Conservation (phyloP, 2,329 filamentous ascomycete genomes). For the Calonectria naviculata region DNA sequence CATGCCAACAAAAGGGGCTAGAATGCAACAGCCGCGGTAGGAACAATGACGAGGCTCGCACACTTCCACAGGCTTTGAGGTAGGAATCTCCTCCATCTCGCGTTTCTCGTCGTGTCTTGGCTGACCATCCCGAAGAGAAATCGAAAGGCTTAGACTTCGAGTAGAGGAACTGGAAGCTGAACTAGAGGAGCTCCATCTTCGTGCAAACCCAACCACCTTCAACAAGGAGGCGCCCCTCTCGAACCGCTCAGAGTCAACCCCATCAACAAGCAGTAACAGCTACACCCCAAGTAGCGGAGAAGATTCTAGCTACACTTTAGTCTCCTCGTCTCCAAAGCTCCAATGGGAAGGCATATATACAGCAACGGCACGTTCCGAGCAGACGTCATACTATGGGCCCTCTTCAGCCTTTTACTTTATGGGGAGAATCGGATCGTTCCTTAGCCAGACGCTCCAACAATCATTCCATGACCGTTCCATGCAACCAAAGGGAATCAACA, state of each 20-base stretch:
- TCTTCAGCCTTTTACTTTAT: slow-evolving; percentile 59
- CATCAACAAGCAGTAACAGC: not conserved
- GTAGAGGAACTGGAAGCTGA: slow-evolving; percentile 45
- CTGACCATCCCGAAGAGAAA: slow-evolving; percentile 37
- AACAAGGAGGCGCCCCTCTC: slow-evolving; percentile 34
- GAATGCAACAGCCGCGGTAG: slow-evolving; percentile 24
- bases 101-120: not conserved
- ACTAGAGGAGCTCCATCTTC: not conserved
- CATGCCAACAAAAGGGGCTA: slow-evolving; percentile 25
- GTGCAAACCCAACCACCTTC: not conserved
- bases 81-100: not conserved
- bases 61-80: slow-evolving; percentile 28
- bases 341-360: slow-evolving; percentile 47
- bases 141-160: slow-evolving; percentile 46
- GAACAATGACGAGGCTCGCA: slow-evolving; percentile 24
- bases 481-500: slow-evolving; percentile 29
- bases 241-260: not conserved
- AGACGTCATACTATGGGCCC: slow-evolving; percentile 55
- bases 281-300: not conserved
- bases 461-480: slow-evolving; percentile 23
- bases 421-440: slow-evolving; percentile 50
- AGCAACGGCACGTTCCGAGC: slow-evolving; percentile 47
- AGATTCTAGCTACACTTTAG: slow-evolving; percentile 11
- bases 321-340: slow-evolving; percentile 23
- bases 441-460: slow-evolving; percentile 47